These are phyloP conservation scores for Schizosaccharomyces cryophilus DNA, from an alignment of 805 yeast species.

Conservation along the genomic window DNA sequence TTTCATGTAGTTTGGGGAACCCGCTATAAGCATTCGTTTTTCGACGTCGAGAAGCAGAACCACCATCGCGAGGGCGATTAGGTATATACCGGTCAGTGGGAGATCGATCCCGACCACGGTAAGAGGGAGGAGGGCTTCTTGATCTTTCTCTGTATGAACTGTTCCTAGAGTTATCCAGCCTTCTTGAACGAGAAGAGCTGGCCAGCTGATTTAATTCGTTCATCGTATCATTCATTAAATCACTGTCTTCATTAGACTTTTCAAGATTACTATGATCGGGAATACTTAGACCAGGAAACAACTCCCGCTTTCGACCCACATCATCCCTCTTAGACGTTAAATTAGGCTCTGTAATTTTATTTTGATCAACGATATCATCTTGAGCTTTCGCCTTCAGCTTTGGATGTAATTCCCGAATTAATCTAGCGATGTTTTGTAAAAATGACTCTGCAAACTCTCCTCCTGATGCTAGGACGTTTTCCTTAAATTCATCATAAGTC, in stretches of 20 bases:
- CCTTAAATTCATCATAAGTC: constrained; percentile 16
- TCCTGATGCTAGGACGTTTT: constrained; percentile 20
- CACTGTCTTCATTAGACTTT: not conserved
- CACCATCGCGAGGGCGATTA: too few species aligned
- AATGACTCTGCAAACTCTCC: constrained; percentile 18
- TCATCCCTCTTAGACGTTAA: not conserved
- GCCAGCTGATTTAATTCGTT: not conserved
- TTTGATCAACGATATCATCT: not conserved
- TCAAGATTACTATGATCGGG: not conserved
- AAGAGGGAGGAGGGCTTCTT: not conserved
- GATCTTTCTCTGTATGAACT: not conserved
- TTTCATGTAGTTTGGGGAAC: constrained; percentile 19
- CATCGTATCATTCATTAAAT: not conserved
- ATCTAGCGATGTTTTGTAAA: constrained; percentile 12
- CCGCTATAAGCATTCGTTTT: too few species aligned
- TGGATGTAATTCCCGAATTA: constrained; percentile 15
- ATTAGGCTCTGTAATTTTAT: not conserved
- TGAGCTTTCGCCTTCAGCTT: constrained; percentile 6
- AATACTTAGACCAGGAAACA: constrained; percentile 9
- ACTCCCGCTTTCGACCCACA: constrained; percentile 7
- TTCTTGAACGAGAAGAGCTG: not conserved
- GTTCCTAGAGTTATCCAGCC: not conserved
- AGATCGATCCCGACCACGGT: not conserved
- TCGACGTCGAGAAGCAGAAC: too few species aligned
- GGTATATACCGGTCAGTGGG: too few species aligned